A percentile compares a stretch with the other conserved stretches of the same genome.
Conservation (phyloP, 352 stramenopile genomes). For the Phytophthora uliginosa region DNA sequence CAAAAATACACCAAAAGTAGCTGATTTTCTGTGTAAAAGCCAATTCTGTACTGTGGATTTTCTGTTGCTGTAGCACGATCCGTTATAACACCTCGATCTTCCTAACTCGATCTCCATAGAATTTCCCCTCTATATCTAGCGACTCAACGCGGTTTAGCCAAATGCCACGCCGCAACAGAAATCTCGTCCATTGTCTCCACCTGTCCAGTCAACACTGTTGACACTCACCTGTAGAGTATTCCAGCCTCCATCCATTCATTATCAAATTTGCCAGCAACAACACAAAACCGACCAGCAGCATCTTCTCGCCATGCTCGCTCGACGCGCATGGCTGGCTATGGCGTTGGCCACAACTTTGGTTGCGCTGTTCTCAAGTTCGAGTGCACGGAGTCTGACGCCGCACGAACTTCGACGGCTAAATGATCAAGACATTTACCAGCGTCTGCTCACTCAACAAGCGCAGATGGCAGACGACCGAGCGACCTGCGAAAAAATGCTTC, state of each 20-base stretch:
- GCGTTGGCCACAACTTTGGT: background rate
- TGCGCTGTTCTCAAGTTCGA: background rate
- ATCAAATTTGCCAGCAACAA: background rate
- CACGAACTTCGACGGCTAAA: slow-evolving; percentile 13
- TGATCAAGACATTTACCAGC: slow-evolving; percentile 16
- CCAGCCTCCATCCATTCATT: background rate
- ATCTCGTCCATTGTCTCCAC: background rate
- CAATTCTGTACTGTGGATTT: too few relatives aligned
- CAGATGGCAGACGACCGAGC: slow-evolving; percentile 28
- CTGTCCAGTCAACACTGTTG: background rate
- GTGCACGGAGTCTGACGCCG: background rate
- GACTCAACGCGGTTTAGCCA: background rate
- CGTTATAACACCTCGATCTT: too few relatives aligned
- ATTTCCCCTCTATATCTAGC: too few relatives aligned
- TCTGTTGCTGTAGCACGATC: too few relatives aligned
- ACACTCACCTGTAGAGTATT: background rate
- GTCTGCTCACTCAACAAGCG: slow-evolving; percentile 16
- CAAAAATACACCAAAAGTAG: too few relatives aligned
- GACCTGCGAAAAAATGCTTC: slow-evolving; percentile 42
- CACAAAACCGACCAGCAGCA: background rate
- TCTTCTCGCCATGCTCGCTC: background rate
- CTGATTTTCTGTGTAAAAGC: too few relatives aligned
- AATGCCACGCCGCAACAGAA: background rate
- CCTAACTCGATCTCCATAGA: too few relatives aligned
- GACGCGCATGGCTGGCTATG: background rate